Conservation (phyloP, 148 eudicot genomes). For the Amaranthus palmeri region DNA sequence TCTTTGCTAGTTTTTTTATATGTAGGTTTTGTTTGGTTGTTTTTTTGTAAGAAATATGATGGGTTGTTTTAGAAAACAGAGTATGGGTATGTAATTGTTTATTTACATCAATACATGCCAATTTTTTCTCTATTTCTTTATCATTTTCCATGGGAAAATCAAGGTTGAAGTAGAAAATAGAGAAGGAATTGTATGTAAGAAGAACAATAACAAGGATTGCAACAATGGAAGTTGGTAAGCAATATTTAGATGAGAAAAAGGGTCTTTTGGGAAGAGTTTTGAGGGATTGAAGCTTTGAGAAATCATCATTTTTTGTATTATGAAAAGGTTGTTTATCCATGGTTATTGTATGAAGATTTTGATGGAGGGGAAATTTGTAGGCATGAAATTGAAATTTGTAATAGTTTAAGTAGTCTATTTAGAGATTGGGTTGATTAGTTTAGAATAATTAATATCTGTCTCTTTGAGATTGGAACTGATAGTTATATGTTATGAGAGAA, state of each 20-base stretch:
- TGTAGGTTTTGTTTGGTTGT: constrained; percentile 6
- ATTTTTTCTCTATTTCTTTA: constrained; percentile 22
- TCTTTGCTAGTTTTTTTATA: constrained; percentile 8
- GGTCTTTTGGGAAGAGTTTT: constrained; percentile 20
- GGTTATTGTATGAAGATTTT: constrained; percentile 14
- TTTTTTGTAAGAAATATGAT: constrained; percentile 8
- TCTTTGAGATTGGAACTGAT: no score
- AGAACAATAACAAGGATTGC: constrained; percentile 32
- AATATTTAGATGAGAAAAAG: constrained; percentile 24
- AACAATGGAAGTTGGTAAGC: constrained; percentile 29
- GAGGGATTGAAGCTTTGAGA: constrained; percentile 17
- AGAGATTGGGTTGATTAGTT: no score
- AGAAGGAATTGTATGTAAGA: constrained; percentile 32
- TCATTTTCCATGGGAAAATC: constrained; percentile 31
- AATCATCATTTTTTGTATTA: constrained; percentile 15
- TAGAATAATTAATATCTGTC: no score
- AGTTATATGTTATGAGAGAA: no score
- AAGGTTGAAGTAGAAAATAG: constrained; percentile 29
- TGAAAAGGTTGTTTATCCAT: constrained; percentile 26
- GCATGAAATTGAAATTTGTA: no score
- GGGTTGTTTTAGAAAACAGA: constrained; percentile 21
- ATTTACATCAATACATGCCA: constrained; percentile 16
- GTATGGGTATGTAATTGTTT: not conserved
- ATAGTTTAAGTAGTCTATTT: no score
- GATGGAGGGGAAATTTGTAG: not conserved